Evolutionary conservation across 2,329 filamentous ascomycete genomes (phyloP).

Genomic region (Diaporthe sp.): DNA sequence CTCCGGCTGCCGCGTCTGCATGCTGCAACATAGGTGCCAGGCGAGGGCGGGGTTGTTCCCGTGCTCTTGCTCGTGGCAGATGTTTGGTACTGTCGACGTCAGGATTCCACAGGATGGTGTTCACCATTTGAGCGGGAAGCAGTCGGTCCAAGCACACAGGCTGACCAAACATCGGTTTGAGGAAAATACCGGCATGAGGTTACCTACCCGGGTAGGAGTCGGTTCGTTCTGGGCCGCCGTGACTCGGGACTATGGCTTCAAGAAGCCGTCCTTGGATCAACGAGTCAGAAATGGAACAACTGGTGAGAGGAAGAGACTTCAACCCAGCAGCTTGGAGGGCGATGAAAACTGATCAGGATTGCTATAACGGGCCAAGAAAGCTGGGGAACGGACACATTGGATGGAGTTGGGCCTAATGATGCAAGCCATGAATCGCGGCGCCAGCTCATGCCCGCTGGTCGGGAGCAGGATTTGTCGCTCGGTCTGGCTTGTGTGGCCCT

Average conservation of each 20-base stretch:
- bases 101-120: neutral
- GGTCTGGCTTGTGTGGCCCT: neutral
- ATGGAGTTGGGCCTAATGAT: neutral
- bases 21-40: neutral
- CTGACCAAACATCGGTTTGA: neutral
- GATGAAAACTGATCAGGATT: neutral
- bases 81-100: neutral
- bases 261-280: neutral
- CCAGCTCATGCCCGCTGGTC: neutral
- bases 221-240: neutral
- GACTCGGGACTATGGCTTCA: neutral
- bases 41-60: neutral
- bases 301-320: neutral
- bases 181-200: neutral
- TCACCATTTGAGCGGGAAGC: neutral
- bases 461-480: neutral
- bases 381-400: neutral
- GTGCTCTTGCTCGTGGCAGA: neutral
- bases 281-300: neutral
- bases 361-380: neutral
- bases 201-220: neutral
- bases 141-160: neutral
- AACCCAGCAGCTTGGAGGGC: neutral
- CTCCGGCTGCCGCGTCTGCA: constrained; percentile 17
- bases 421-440: constrained; percentile 23